phyloP scores from a whole-genome alignment of 1,139 yeast genomes.

The Geotrichum citri-aurantii region DNA sequence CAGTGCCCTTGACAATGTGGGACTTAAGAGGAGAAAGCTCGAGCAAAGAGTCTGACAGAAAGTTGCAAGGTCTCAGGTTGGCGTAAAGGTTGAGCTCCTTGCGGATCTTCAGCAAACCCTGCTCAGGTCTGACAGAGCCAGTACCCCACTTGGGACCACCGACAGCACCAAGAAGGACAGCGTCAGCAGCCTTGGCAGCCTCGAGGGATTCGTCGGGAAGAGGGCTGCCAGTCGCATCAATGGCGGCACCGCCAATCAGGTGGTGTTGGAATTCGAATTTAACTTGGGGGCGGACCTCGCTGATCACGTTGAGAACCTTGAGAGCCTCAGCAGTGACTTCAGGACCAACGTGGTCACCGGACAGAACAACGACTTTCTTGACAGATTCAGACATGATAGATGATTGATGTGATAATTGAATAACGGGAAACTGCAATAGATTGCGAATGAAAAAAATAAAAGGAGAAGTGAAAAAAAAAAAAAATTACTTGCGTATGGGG shows the following conservation, averaged over 20 bases:
- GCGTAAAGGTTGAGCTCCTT: slow-evolving; percentile 93
- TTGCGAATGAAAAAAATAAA: not conserved
- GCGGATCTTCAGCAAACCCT: slow-evolving; percentile 87
- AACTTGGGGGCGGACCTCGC: slow-evolving; percentile 52
- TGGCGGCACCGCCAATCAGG: slow-evolving; percentile 96
- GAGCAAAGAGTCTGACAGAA: slow-evolving; percentile 78
- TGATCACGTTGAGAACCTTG: slow-evolving; percentile 78
- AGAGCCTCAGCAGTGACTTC: slow-evolving; percentile 88
- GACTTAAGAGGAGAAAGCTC: slow-evolving; percentile 83
- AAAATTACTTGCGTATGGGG: not conserved
- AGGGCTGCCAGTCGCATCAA: slow-evolving; percentile 92
- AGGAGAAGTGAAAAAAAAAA: not conserved
- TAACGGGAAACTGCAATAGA: not conserved
- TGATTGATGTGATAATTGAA: not conserved
- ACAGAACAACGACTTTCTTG: slow-evolving; percentile 77
- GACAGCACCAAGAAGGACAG: slow-evolving; percentile 92
- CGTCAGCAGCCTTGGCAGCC: slow-evolving; percentile 86
- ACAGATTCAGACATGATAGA: slow-evolving; percentile 15
- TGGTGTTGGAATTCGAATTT: slow-evolving; percentile 74
- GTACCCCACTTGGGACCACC: slow-evolving; percentile 99
- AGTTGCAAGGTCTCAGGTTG: slow-evolving; percentile 92
- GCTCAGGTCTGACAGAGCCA: slow-evolving; percentile 89
- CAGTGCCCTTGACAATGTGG: slow-evolving; percentile 81
- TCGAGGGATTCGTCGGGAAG: slow-evolving; percentile 81
- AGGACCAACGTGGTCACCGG: slow-evolving; percentile 96